phyloP scores from a whole-genome alignment of 1,139 yeast genomes.

The Debaryomycetaceae sp. region DNA sequence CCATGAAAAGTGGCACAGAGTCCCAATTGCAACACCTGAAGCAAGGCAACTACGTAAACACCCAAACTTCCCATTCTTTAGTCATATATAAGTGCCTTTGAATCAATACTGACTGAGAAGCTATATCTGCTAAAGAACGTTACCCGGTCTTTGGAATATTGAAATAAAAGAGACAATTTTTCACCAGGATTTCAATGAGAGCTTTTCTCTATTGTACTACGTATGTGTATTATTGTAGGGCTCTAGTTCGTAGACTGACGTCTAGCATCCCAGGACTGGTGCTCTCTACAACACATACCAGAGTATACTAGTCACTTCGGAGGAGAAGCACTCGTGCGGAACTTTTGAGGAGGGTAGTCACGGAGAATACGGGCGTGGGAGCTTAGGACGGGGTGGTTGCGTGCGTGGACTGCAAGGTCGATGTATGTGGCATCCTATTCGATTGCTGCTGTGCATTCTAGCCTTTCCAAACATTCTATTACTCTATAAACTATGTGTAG shows the following conservation, averaged over 20 bases:
- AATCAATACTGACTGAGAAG: no score
- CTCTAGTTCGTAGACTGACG: constrained; percentile 24
- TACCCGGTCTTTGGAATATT: constrained; percentile 9
- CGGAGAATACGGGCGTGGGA: constrained; percentile 42
- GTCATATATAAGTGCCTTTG: background rate
- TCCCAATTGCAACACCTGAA: background rate
- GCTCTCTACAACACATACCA: constrained; percentile 56
- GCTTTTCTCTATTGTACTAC: constrained; percentile 40
- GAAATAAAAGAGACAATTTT: constrained; percentile 2
- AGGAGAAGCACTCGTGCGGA: constrained; percentile 1
- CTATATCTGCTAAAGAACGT: background rate
- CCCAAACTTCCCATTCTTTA: background rate
- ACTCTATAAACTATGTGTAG: background rate
- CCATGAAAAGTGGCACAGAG: constrained; percentile 13
- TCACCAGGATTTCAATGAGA: background rate
- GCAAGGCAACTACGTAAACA: background rate
- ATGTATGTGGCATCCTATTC: constrained; percentile 6
- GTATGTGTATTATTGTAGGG: constrained; percentile 57
- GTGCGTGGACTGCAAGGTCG: background rate
- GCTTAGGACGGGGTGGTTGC: constrained; percentile 6
- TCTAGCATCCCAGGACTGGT: constrained; percentile 32
- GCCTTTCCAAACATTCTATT: constrained; percentile 38
- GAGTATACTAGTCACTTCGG: constrained; percentile 36
- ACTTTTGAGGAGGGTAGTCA: constrained; percentile 29
- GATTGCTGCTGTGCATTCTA: constrained; percentile 42